A percentile compares a stretch with the other conserved stretches of the same genome.
Evolutionary conservation across 2,329 filamentous ascomycete genomes (phyloP).

Genomic region (Penicillium sp.): DNA sequence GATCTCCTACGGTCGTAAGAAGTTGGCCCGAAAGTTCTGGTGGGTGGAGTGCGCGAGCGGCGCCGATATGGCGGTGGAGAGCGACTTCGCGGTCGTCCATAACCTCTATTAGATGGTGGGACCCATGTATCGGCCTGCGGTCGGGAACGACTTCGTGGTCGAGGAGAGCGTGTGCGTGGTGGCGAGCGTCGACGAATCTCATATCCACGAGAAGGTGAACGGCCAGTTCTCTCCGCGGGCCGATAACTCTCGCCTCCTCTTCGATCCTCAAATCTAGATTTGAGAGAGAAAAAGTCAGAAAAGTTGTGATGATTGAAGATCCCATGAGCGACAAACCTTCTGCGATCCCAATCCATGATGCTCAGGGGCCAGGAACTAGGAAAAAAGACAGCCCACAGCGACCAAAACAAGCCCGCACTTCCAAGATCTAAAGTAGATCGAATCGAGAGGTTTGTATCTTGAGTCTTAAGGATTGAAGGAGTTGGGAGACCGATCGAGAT

Average conservation of each 20-base stretch:
- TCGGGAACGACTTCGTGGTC: slow-evolving; percentile 38
- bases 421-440: neutral
- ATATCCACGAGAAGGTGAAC: slow-evolving; percentile 39
- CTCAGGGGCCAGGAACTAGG: neutral
- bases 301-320: neutral
- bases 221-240: slow-evolving; percentile 34
- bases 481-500: neutral
- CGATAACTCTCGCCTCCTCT: slow-evolving; percentile 48
- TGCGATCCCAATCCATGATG: slow-evolving; percentile 45
- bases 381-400: neutral
- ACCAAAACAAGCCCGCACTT: neutral
- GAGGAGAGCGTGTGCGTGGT: slow-evolving; percentile 40
- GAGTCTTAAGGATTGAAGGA: neutral
- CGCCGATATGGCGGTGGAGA: slow-evolving; percentile 44
- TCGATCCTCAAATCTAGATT: slow-evolving; percentile 40
- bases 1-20: slow-evolving; percentile 39
- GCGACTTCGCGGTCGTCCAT: slow-evolving; percentile 43
- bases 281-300: slow-evolving; percentile 10
- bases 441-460: too few species aligned
- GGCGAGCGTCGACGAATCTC: slow-evolving; percentile 37
- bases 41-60: slow-evolving; percentile 44
- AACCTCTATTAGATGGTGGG: slow-evolving; percentile 34
- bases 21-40: slow-evolving; percentile 35
- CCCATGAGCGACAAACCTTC: slow-evolving; percentile 38
- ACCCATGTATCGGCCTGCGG: slow-evolving; percentile 46